Percentiles rank a stretch among this genome's conserved stretches.
These are phyloP conservation scores for Synchytrium microbalum DNA, from an alignment of 371 early-diverging fungal species.

Conservation along the genomic window DNA sequence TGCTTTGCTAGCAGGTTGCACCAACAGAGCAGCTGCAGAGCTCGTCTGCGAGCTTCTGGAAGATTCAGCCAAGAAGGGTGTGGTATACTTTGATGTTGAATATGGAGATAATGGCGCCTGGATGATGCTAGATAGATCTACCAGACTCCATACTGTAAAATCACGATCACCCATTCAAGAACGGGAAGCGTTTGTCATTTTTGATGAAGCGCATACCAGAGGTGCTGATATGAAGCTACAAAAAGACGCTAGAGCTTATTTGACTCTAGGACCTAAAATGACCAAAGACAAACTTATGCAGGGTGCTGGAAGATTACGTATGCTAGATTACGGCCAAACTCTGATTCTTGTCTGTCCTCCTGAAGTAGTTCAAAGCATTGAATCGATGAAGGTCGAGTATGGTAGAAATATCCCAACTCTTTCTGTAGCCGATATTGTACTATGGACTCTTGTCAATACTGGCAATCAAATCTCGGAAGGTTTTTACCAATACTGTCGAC, in stretches of 20 bases:
- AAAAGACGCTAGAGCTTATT: not conserved
- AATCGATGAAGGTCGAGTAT: too few relatives aligned
- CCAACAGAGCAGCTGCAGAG: not conserved
- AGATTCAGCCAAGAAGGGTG: not conserved
- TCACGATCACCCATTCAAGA: not conserved
- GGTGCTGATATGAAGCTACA: not conserved
- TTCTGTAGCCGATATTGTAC: too few relatives aligned
- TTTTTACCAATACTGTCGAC: too few relatives aligned
- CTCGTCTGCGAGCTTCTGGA: not conserved
- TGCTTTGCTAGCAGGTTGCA: not conserved
- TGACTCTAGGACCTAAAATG: not conserved
- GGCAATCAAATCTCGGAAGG: too few relatives aligned
- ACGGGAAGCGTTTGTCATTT: not conserved
- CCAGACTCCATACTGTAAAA: not conserved
- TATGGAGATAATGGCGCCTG: too few relatives aligned
- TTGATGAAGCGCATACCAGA: not conserved
- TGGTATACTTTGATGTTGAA: conserved; percentile 3
- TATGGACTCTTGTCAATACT: too few relatives aligned
- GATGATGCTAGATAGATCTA: not conserved
- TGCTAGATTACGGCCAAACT: not conserved
- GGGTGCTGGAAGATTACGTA: not conserved
- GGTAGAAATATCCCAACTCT: too few relatives aligned
- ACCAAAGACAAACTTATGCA: conserved; percentile 3
- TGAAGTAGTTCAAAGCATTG: too few relatives aligned
- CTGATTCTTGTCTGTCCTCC: not conserved